These are phyloP conservation scores for Parathielavia hyrcaniae DNA, from an alignment of 495 filamentous ascomycete genomes.

Conservation along the genomic window DNA sequence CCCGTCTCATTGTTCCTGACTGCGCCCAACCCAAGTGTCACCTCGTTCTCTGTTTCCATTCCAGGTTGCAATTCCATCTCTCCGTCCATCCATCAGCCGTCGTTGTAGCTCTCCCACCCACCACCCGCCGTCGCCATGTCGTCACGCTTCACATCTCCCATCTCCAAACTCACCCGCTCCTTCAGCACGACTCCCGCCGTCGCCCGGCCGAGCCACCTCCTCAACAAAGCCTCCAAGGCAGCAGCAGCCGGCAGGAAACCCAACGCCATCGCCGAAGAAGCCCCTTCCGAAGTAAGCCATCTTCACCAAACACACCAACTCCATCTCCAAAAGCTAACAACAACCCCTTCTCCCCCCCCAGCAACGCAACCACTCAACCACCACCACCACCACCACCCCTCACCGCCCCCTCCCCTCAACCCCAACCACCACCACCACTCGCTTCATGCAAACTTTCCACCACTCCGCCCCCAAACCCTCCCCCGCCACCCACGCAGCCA, in stretches of 20 bases:
- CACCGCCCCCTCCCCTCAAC: slow-evolving; percentile 27
- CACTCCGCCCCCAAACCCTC: slow-evolving; percentile 35
- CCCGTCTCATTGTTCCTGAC: not conserved
- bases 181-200: slow-evolving; percentile 38
- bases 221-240: slow-evolving; percentile 33
- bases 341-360: not conserved
- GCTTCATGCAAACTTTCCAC: slow-evolving; percentile 49
- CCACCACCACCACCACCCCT: slow-evolving; percentile 22
- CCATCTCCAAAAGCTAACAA: not conserved
- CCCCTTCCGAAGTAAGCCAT: slow-evolving; percentile 22
- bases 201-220: slow-evolving; percentile 32
- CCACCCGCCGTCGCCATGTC: slow-evolving; percentile 27
- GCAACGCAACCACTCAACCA: slow-evolving; percentile 24
- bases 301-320: not conserved
- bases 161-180: slow-evolving; percentile 42
- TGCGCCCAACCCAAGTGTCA: not conserved
- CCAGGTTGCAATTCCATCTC: not conserved
- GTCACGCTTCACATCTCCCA: slow-evolving; percentile 38
- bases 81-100: slow-evolving; percentile 1
- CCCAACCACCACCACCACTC: slow-evolving; percentile 24
- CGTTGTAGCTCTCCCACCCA: not conserved
- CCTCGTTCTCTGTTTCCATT: not conserved
- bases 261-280: slow-evolving; percentile 9
- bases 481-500: slow-evolving; percentile 20
- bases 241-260: slow-evolving; percentile 22